Evolutionary conservation across 306 rosid genomes (phyloP).

Genomic region (Albizia julibrissin): DNA sequence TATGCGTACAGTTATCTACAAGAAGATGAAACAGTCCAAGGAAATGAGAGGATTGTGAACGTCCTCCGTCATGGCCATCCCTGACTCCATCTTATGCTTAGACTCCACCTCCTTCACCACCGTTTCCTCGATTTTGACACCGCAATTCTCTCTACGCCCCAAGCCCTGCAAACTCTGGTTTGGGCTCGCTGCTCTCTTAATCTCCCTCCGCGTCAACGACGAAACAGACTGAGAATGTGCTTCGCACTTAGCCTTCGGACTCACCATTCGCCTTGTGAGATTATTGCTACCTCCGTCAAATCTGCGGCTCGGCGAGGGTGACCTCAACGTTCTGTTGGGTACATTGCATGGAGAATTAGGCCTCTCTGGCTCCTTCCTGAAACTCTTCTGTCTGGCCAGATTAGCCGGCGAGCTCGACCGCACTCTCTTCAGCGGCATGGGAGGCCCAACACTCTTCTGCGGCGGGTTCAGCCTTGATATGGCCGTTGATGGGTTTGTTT

Average conservation of each 20-base stretch:
- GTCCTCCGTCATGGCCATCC: slow-evolving; percentile 46
- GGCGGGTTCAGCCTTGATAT: not conserved
- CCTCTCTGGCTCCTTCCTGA: slow-evolving; percentile 53
- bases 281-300: slow-evolving; percentile 11
- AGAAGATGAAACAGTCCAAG: slow-evolving; percentile 88
- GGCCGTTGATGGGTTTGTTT: not conserved
- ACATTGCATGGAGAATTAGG: slow-evolving; percentile 28
- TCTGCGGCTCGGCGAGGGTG: slow-evolving; percentile 73
- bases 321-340: slow-evolving; percentile 39
- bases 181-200: slow-evolving; percentile 38
- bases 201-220: slow-evolving; percentile 37
- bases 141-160: slow-evolving; percentile 47
- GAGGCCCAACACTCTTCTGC: slow-evolving; percentile 17
- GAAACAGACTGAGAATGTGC: not conserved
- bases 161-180: slow-evolving; percentile 37
- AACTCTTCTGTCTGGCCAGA: slow-evolving; percentile 70
- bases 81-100: slow-evolving; percentile 22
- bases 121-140: slow-evolving; percentile 61
- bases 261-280: slow-evolving; percentile 32
- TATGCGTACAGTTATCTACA: slow-evolving; percentile 43
- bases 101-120: slow-evolving; percentile 55
- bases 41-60: slow-evolving; percentile 80
- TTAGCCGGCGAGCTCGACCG: slow-evolving; percentile 61
- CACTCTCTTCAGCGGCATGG: slow-evolving; percentile 58
- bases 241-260: slow-evolving; percentile 10